Percentiles rank a stretch among this genome's conserved stretches.
phyloP scores from a whole-genome alignment of 257 asterid species.

The Salvia miltiorrhiza region DNA sequence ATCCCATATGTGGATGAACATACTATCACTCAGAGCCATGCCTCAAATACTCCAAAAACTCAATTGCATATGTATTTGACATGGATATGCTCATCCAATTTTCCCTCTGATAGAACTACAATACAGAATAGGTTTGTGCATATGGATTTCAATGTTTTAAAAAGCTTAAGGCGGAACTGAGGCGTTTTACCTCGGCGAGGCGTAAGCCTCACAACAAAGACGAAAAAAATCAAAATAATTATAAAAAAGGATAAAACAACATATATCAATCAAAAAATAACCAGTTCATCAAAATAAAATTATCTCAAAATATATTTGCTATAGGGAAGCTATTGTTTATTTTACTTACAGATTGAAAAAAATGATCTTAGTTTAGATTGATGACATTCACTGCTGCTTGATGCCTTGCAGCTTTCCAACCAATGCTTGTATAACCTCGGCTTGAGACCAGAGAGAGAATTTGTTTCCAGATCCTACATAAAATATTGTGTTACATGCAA shows the following conservation, averaged over 20 bases:
- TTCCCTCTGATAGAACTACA: background rate
- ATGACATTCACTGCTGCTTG: slow-evolving; percentile 65
- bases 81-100: background rate
- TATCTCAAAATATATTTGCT: background rate
- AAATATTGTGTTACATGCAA: slow-evolving; percentile 18
- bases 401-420: slow-evolving; percentile 53
- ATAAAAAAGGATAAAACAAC: no score
- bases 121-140: background rate
- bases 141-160: no score
- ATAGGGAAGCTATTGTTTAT: background rate
- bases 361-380: slow-evolving; percentile 60
- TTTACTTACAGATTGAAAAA: slow-evolving; percentile 75
- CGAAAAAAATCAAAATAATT: no score
- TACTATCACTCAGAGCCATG: background rate
- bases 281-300: no score
- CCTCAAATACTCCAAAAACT: background rate
- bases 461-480: slow-evolving; percentile 49
- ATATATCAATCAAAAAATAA: no score
- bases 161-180: no score
- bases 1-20: background rate
- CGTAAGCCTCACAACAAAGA: no score
- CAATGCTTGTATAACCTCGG: slow-evolving; percentile 72
- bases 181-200: no score
- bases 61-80: background rate
- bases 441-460: slow-evolving; percentile 48